Conservation (phyloP, 495 filamentous ascomycete species). For the Daldinia caldariorum region DNA sequence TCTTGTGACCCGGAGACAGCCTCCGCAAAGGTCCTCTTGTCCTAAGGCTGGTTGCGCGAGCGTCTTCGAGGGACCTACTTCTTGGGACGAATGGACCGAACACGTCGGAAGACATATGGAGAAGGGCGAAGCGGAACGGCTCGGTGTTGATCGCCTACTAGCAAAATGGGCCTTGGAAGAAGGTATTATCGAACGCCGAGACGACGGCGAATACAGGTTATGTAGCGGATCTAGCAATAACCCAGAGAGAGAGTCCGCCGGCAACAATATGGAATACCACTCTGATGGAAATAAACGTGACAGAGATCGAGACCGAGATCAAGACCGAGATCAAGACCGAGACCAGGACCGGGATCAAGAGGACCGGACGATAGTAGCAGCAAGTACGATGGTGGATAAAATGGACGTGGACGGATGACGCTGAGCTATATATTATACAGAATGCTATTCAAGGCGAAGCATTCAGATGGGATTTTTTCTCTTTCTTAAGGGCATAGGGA, state of each 20-base stretch:
- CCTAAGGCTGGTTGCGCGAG: slow-evolving; percentile 72
- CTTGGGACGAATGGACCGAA: slow-evolving; percentile 91
- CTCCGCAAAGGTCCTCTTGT: slow-evolving; percentile 75
- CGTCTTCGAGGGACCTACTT: slow-evolving; percentile 73
- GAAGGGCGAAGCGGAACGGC: slow-evolving; percentile 61
- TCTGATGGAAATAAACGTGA: slow-evolving; percentile 40
- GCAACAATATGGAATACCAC: slow-evolving; percentile 41
- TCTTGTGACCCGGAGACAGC: slow-evolving; percentile 69
- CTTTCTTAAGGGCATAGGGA: slow-evolving; percentile 2
- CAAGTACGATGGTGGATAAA: slow-evolving; percentile 48
- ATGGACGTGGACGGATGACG: slow-evolving; percentile 50
- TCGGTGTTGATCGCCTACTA: slow-evolving; percentile 62
- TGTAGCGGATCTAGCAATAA: slow-evolving; percentile 47
- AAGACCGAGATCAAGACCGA: slow-evolving; percentile 20
- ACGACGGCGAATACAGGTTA: slow-evolving; percentile 61
- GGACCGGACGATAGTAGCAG: slow-evolving; percentile 46
- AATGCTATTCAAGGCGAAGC: slow-evolving; percentile 12
- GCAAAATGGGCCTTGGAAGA: slow-evolving; percentile 66
- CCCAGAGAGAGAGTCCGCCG: slow-evolving; percentile 45
- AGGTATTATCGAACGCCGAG: slow-evolving; percentile 65
- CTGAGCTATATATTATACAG: slow-evolving; percentile 13
- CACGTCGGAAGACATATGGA: slow-evolving; percentile 93
- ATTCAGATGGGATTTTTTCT: slow-evolving; percentile 7
- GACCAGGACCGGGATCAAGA: slow-evolving; percentile 35
- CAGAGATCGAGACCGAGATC: slow-evolving; percentile 18